These are phyloP conservation scores for Hanseniaspora clermontiae DNA, from an alignment of 805 yeast genomes.

Conservation along the genomic window DNA sequence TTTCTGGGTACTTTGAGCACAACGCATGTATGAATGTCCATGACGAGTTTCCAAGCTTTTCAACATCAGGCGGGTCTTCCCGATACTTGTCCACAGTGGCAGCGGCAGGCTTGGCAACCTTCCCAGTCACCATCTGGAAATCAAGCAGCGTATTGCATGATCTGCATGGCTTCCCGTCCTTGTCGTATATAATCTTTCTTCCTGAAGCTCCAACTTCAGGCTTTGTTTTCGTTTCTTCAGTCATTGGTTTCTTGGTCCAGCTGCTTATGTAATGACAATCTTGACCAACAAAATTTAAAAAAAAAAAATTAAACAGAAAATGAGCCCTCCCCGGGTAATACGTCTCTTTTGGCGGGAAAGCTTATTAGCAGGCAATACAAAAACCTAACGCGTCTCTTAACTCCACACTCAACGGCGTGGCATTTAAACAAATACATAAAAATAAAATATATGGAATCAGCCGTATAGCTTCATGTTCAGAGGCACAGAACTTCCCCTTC, in stretches of 20 bases:
- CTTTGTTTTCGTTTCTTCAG: not conserved
- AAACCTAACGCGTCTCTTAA: not conserved
- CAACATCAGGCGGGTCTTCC: conserved; percentile 80
- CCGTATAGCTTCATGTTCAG: conserved; percentile 40
- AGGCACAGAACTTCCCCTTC: conserved; percentile 87
- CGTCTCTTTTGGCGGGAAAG: too few species aligned
- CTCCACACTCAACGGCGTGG: not conserved
- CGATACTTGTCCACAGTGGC: conserved; percentile 27
- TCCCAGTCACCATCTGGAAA: conserved; percentile 50
- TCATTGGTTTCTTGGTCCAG: not conserved
- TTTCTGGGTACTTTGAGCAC: conserved; percentile 77
- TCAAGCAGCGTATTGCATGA: conserved; percentile 74
- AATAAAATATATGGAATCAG: not conserved
- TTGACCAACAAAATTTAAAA: too few species aligned
- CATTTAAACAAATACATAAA: not conserved
- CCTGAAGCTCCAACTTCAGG: conserved; percentile 10
- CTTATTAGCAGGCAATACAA: too few species aligned
- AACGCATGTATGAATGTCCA: conserved; percentile 88
- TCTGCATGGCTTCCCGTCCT: conserved; percentile 92
- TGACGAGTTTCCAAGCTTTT: conserved; percentile 64
- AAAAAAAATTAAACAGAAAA: too few species aligned
- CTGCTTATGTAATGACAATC: too few species aligned
- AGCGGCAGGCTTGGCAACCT: conserved; percentile 17
- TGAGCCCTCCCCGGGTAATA: too few species aligned
- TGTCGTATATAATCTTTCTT: conserved; percentile 38